Conservation (phyloP, 345 rosid species). For the Raphanus sativus region DNA sequence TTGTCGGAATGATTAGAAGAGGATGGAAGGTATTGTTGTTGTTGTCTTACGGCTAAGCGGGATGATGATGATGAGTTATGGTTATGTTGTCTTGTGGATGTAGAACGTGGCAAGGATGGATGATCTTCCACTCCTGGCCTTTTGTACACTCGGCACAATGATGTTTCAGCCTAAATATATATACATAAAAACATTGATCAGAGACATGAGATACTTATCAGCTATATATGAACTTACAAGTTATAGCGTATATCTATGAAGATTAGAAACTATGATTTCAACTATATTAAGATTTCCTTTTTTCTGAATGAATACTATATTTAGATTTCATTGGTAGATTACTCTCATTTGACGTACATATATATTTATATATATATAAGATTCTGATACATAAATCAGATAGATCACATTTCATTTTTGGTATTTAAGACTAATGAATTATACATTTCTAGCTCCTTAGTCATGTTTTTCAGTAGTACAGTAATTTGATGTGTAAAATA, state of each 20-base stretch:
- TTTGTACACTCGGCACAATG: conserved; percentile 94
- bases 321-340: background rate
- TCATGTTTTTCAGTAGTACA: background rate
- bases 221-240: background rate
- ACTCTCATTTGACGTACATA: background rate
- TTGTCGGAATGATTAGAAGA: conserved; percentile 33
- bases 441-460: background rate
- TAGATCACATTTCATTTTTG: background rate
- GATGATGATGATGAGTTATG: conserved; percentile 35
- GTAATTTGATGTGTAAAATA: too few relatives aligned
- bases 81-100: conserved; percentile 47
- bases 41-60: conserved; percentile 32
- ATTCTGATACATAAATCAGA: background rate
- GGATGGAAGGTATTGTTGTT: conserved; percentile 33
- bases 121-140: conserved; percentile 94
- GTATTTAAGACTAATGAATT: background rate
- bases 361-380: background rate
- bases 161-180: conserved; percentile 74
- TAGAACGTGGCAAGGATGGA: conserved; percentile 73
- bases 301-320: background rate
- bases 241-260: background rate
- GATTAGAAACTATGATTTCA: background rate
- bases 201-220: conserved; percentile 1
- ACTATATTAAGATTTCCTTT: background rate
- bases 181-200: conserved; percentile 12